Evolutionary conservation across 805 yeast genomes (phyloP).

Genomic region (Allodekkera sacchari): DNA sequence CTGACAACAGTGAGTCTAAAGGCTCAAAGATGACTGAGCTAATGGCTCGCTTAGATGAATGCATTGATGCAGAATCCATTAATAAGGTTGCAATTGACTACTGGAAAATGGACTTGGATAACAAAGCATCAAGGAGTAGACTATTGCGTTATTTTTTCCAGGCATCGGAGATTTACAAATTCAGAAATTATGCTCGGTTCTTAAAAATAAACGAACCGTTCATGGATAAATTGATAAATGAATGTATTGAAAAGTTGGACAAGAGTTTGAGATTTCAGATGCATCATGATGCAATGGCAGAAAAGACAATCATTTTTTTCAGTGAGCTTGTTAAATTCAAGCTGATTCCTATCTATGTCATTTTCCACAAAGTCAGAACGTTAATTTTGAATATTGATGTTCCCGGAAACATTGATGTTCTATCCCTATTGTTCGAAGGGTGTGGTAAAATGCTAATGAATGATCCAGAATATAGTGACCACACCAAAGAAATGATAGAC

Average conservation of each 20-base stretch:
- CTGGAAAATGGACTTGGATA: slow-evolving; percentile 45
- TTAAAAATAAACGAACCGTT: slow-evolving; percentile 47
- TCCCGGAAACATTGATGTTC: slow-evolving; percentile 57
- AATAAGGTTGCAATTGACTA: slow-evolving; percentile 40
- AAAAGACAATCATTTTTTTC: slow-evolving; percentile 53
- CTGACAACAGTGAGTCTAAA: slow-evolving; percentile 7
- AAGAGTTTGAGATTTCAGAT: slow-evolving; percentile 53
- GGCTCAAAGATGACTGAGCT: slow-evolving; percentile 11
- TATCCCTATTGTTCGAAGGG: slow-evolving; percentile 63
- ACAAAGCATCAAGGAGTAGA: slow-evolving; percentile 64
- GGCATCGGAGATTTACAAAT: slow-evolving; percentile 35
- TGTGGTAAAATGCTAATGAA: slow-evolving; percentile 60
- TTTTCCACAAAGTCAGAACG: slow-evolving; percentile 64
- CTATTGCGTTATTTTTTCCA: slow-evolving; percentile 48
- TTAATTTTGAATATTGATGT: slow-evolving; percentile 43
- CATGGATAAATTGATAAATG: slow-evolving; percentile 43
- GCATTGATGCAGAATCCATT: slow-evolving; percentile 38
- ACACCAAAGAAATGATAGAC: slow-evolving; percentile 57
- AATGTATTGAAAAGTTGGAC: slow-evolving; percentile 48
- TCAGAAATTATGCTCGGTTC: slow-evolving; percentile 55
- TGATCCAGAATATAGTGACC: slow-evolving; percentile 44
- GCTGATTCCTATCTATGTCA: slow-evolving; percentile 58
- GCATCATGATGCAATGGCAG: slow-evolving; percentile 41
- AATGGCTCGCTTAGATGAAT: slow-evolving; percentile 22
- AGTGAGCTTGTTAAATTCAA: slow-evolving; percentile 72